These are phyloP conservation scores for Paralagenidium karlingii DNA, from an alignment of 352 stramenopile genomes.

Conservation along the genomic window DNA sequence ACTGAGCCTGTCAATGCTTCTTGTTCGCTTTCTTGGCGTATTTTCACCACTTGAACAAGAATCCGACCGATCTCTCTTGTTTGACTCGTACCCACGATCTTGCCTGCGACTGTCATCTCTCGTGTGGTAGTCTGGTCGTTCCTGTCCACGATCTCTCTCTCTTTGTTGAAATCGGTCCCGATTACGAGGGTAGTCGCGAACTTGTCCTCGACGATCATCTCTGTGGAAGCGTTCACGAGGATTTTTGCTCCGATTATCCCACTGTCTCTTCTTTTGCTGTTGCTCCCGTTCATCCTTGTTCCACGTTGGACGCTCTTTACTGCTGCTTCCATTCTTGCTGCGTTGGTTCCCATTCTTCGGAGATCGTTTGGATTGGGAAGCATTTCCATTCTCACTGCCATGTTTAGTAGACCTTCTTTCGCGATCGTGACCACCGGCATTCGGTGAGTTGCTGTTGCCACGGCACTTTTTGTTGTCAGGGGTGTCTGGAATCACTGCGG, in stretches of 20 bases:
- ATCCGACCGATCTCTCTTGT: background rate
- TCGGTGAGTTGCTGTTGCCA: background rate
- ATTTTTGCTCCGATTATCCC: background rate
- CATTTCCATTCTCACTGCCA: too few species aligned
- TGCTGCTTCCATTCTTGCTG: background rate
- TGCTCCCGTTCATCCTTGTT: background rate
- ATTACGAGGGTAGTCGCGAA: background rate
- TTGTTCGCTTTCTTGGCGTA: background rate
- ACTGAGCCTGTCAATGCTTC: too few species aligned
- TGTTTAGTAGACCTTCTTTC: background rate
- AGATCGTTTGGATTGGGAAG: too few species aligned
- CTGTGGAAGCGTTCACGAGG: slow-evolving; percentile 1
- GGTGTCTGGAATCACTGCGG: too few species aligned
- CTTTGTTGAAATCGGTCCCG: background rate
- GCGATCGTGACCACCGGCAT: background rate
- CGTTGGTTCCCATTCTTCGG: slow-evolving; percentile 11
- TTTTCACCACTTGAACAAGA: background rate
- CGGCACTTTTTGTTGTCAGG: slow-evolving; percentile 2
- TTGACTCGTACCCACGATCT: background rate
- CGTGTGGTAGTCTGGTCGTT: too few species aligned
- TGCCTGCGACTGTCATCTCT: too few species aligned
- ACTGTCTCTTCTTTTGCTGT: background rate
- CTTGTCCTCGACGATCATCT: too few species aligned
- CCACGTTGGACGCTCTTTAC: background rate
- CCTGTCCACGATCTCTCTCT: background rate